Evolutionary conservation across 164 flowering plant genomes (phyloP).

Genomic region (Amborella trichopoda): DNA sequence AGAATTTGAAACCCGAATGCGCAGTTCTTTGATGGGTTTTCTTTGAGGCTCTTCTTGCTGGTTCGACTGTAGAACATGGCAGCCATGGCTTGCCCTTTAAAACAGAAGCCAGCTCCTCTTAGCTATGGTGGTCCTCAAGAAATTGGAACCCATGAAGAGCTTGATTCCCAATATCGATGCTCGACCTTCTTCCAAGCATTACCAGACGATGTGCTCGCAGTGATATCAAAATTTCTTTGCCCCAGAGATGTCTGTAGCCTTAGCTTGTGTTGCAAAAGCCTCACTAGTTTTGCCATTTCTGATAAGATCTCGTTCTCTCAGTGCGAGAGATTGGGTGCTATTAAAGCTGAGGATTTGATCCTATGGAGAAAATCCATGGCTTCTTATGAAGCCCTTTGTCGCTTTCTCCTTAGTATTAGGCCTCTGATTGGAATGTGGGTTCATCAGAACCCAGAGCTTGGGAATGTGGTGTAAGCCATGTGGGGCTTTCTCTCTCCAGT

Average conservation of each 20-base stretch:
- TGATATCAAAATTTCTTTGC: conserved; percentile 33
- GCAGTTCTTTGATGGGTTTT: too few species aligned
- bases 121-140: too few species aligned
- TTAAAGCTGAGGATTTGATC: conserved; percentile 35
- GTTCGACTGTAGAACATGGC: too few species aligned
- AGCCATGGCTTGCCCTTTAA: too few species aligned
- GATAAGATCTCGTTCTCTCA: conserved; percentile 78
- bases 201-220: conserved; percentile 66
- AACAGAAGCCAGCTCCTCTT: too few species aligned
- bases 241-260: conserved; percentile 65
- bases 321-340: conserved; percentile 41
- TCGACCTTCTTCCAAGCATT: conserved; percentile 40
- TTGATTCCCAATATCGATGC: too few species aligned
- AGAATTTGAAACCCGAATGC: too few species aligned
- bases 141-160: too few species aligned
- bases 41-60: too few species aligned
- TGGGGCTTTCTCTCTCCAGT: conserved; percentile 74
- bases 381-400: conserved; percentile 62
- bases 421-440: conserved; percentile 91
- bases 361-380: conserved; percentile 63
- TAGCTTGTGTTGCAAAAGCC: conserved; percentile 45
- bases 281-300: conserved; percentile 29
- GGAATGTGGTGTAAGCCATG: conserved; percentile 90
- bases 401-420: conserved; percentile 39
- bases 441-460: conserved; percentile 95